These are phyloP conservation scores for Setaria italica DNA, from an alignment of 202 grass and related monocot genomes.

Conservation along the genomic window DNA sequence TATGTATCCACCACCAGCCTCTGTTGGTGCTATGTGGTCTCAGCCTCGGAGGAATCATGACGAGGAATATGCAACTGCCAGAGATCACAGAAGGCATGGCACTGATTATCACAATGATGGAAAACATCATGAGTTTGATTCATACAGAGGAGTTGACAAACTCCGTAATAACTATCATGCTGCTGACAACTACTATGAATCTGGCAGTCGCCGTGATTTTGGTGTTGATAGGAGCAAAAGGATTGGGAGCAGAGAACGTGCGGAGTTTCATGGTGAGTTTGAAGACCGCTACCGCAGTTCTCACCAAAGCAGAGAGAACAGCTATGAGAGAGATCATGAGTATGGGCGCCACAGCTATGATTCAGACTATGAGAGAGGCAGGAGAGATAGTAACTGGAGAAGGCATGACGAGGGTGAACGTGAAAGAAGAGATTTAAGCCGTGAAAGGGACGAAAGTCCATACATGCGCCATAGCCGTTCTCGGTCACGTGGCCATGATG, in stretches of 20 bases:
- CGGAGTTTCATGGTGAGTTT: conserved; percentile 62
- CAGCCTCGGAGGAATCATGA: conserved; percentile 82
- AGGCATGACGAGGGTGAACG: conserved; percentile 60
- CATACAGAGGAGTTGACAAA: conserved; percentile 62
- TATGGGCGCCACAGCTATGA: conserved; percentile 54
- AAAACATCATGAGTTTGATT: conserved; percentile 64
- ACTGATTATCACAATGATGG: conserved; percentile 52
- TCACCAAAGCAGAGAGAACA: conserved; percentile 66
- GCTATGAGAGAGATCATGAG: conserved; percentile 73
- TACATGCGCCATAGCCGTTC: conserved; percentile 70
- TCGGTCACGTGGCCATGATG: conserved; percentile 60
- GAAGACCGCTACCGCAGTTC: conserved; percentile 58
- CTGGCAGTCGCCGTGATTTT: conserved; percentile 70
- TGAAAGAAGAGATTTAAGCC: conserved; percentile 70
- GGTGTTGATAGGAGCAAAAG: conserved; percentile 81
- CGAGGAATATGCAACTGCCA: conserved; percentile 66
- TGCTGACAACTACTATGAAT: conserved; percentile 64
- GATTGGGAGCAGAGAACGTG: conserved; percentile 75
- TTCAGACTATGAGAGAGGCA: conserved; percentile 76
- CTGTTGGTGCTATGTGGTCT: conserved; percentile 69
- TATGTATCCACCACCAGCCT: conserved; percentile 65
- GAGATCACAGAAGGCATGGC: conserved; percentile 75
- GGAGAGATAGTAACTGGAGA: conserved; percentile 73
- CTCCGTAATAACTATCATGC: conserved; percentile 60
- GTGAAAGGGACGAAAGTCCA: conserved; percentile 73